Evolutionary conservation across 345 rosid genomes (phyloP).

Genomic region (Stellera chamaejasme): DNA sequence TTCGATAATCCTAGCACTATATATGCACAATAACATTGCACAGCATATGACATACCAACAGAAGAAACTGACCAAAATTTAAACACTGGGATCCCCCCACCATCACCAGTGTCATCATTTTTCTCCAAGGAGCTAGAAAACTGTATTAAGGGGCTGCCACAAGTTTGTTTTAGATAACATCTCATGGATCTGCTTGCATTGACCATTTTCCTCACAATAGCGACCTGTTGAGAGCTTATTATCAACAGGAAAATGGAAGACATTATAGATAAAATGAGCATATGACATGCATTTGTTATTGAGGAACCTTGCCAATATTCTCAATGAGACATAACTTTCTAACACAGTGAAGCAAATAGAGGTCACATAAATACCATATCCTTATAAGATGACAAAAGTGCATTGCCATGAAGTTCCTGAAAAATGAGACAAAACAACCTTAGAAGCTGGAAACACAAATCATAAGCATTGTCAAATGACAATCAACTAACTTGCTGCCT

Average conservation of each 20-base stretch:
- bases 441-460: too few species aligned
- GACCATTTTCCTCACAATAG: conserved; percentile 50
- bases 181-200: conserved; percentile 54
- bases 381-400: conserved; percentile 61
- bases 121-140: conserved; percentile 48
- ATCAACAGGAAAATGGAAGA: not conserved
- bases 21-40: too few species aligned
- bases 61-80: conserved; percentile 45
- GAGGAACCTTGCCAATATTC: not conserved
- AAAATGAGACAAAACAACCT: not conserved
- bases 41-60: conserved; percentile 38
- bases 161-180: conserved; percentile 41
- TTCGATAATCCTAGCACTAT: too few species aligned
- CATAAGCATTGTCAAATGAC: not conserved
- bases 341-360: not conserved
- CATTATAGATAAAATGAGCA: not conserved
- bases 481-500: conserved; percentile 48
- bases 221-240: conserved; percentile 34
- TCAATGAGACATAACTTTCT: not conserved
- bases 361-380: conserved; percentile 50
- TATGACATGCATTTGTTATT: not conserved
- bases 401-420: conserved; percentile 44
- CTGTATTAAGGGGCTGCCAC: conserved; percentile 44
- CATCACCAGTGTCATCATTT: conserved; percentile 56
- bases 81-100: conserved; percentile 65